Conservation (phyloP, 2,329 filamentous ascomycete genomes). For the Aotearoamyces nothofagi region DNA sequence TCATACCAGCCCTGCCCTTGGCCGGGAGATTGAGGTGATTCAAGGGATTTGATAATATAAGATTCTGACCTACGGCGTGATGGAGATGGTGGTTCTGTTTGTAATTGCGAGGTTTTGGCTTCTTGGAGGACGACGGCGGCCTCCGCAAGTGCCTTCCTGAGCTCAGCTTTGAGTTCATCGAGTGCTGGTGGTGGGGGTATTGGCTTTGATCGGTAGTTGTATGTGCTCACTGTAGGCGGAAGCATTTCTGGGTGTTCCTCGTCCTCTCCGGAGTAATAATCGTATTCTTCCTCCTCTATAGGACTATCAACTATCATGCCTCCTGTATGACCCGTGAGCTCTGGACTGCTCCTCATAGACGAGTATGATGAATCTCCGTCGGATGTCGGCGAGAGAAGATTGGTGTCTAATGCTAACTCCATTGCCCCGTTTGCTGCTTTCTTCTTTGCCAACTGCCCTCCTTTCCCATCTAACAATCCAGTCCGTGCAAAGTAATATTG, state of each 20-base stretch:
- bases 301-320: constrained; percentile 22
- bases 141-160: constrained; percentile 52
- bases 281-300: constrained; percentile 28
- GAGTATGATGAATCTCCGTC: constrained; percentile 41
- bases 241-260: constrained; percentile 65
- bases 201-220: constrained; percentile 70
- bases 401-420: constrained; percentile 36
- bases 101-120: constrained; percentile 20
- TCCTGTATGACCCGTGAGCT: constrained; percentile 23
- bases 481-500: constrained; percentile 98
- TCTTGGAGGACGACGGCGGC: constrained; percentile 54
- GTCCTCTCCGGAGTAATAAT: constrained; percentile 34
- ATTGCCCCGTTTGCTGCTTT: constrained; percentile 42
- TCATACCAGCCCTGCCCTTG: constrained; percentile 54
- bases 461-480: constrained; percentile 84
- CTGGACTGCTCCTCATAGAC: constrained; percentile 43
- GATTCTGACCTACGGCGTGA: constrained; percentile 10
- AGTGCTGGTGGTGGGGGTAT: constrained; percentile 76
- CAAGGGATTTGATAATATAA: background rate
- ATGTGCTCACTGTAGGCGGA: constrained; percentile 94
- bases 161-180: constrained; percentile 55
- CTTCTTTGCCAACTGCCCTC: constrained; percentile 67
- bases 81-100: constrained; percentile 9
- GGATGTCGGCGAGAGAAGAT: constrained; percentile 25
- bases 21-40: constrained; percentile 10